Evolutionary conservation across 169 alveolate genomes (phyloP), one percentile per base, ranked within the genome.

Genomic region (Eimeria praecox): DNA sequence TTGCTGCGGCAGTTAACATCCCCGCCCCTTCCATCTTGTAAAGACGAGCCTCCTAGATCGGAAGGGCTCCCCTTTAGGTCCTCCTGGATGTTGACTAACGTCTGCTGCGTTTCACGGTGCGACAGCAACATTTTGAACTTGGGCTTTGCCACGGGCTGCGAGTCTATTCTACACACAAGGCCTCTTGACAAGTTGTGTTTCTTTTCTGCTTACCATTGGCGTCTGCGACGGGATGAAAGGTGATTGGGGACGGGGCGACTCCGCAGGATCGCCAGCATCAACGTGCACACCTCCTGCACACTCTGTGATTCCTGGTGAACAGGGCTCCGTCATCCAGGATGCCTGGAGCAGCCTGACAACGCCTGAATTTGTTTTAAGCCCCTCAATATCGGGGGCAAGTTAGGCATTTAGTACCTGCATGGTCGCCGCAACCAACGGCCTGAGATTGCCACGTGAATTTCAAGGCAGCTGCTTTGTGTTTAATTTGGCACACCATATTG

Each of bases 391-490:
- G 49, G 90, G 54, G 40, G 73, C 49, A 16, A 33, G 90, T 49
- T 40, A 42, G 78, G 59, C 52, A 30, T 30, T 54, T 30, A 52
- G 52, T 56, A 85, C 92, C 92, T 85, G 92, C 78, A 20, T 85
- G 92, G 59, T 85, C 80, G 56, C 92, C 92, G 78, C 92, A 85
- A 24, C 92, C 92, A 38, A 85, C 92, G 44, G 92, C 92, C 92
- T 85, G 92, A 56, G 54, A 42, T 33, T 85, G 78, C 80, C 30
- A 27, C 30, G 38, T 82, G 71, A 82, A 82, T 24, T 54, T 22
- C 73, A 54, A 52, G 71, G 24, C 46, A 46, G 49, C 46, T 30
- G 49, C 90, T 14, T 6, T 40, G 73, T 35, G 71, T 59, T 56
- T n/a, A 85, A 56, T 52, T 59, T 56, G 92, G 56, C 92, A 52